Conservation (phyloP, 306 rosid species). For the Prunus campanulata region DNA sequence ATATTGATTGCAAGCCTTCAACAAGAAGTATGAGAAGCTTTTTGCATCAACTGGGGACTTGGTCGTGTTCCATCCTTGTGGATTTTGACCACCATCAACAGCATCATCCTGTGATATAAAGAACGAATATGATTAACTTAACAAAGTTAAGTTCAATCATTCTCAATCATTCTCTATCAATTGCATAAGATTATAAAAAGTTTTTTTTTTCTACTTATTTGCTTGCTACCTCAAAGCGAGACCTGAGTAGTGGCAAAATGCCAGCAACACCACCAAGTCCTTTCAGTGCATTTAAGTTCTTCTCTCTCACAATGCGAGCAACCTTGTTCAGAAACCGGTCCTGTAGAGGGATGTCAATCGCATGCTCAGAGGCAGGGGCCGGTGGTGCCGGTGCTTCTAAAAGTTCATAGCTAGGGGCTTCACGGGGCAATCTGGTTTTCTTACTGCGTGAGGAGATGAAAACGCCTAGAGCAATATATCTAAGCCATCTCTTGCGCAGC, state of each 20-base stretch:
- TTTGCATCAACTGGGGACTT: constrained; percentile 3
- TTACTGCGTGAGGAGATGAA: not conserved
- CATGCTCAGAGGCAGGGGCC: constrained; percentile 14
- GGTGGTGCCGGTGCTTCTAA: not conserved
- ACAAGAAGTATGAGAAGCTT: constrained; percentile 26
- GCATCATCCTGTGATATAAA: not conserved
- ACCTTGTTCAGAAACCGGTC: not conserved
- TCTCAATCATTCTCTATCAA: not conserved
- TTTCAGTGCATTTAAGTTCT: constrained; percentile 24
- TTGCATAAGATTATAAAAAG: not conserved
- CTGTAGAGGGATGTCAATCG: constrained; percentile 3
- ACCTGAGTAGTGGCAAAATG: constrained; percentile 20
- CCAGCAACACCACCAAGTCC: constrained; percentile 33
- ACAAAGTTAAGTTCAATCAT: not conserved
- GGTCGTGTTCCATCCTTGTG: not conserved
- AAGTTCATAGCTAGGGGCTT: not conserved
- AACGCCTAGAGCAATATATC: not conserved
- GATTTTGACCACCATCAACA: constrained; percentile 1
- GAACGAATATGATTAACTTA: not conserved
- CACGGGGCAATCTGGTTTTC: not conserved
- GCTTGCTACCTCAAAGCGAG: constrained; percentile 35
- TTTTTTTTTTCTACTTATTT: not conserved
- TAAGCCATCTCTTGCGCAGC: not conserved
- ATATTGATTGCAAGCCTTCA: constrained; percentile 26
- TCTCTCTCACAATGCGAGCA: constrained; percentile 34